phyloP scores from a whole-genome alignment of 305 asterid genomes.

The Fraxinus greggii region DNA sequence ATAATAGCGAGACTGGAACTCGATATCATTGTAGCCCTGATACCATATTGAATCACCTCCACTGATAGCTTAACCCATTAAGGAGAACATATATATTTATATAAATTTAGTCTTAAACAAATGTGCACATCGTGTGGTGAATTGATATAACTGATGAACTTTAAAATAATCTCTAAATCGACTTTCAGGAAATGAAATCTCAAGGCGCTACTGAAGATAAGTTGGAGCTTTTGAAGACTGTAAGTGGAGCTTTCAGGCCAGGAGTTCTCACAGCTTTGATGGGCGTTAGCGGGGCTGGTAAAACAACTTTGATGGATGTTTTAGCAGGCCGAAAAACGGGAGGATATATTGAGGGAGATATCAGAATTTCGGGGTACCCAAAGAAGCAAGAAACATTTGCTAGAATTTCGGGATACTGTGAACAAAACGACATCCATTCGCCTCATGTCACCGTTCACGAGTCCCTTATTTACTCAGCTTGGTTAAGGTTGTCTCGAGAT shows the following conservation, averaged over 20 bases:
- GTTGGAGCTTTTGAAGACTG: constrained; percentile 31
- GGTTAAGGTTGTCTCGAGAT: constrained; percentile 30
- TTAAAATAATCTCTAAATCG: neutral
- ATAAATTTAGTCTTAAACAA: neutral
- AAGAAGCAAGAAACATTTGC: constrained; percentile 38
- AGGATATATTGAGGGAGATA: constrained; percentile 27
- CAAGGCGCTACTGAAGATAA: constrained; percentile 31
- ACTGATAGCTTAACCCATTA: neutral
- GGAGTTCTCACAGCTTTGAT: constrained; percentile 37
- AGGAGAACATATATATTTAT: neutral
- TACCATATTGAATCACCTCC: neutral
- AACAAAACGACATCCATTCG: constrained; percentile 37
- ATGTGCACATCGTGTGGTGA: neutral
- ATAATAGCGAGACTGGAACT: neutral
- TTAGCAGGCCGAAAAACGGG: constrained; percentile 36
- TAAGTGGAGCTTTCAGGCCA: constrained; percentile 36
- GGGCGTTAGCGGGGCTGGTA: constrained; percentile 40
- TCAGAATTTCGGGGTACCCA: constrained; percentile 33
- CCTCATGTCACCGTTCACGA: constrained; percentile 34
- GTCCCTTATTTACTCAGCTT: constrained; percentile 36
- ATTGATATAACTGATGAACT: neutral
- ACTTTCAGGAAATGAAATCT: constrained; percentile 33
- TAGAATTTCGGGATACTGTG: constrained; percentile 37
- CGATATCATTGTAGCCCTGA: neutral
- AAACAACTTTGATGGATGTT: constrained; percentile 36